phyloP scores from a whole-genome alignment of 2,329 filamentous ascomycete genomes.

The Acrodontium crateriforme region DNA sequence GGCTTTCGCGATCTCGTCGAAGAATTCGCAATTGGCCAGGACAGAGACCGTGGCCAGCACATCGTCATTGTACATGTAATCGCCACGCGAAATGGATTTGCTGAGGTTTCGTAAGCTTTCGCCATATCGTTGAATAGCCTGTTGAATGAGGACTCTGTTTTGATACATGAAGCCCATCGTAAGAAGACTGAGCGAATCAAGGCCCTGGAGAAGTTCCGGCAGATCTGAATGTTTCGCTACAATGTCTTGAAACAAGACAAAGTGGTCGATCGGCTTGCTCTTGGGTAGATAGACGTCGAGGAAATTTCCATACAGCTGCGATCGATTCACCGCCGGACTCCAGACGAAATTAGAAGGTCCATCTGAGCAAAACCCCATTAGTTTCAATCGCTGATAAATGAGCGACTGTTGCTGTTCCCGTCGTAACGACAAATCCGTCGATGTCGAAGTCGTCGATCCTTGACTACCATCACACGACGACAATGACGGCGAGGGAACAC shows the following conservation, averaged over 20 bases:
- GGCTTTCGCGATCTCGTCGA: conserved; percentile 16
- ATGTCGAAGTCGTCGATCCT: conserved; percentile 1
- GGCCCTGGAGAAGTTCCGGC: conserved; percentile 12
- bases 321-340: conserved; percentile 8
- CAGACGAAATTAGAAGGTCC: neutral
- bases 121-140: conserved; percentile 14
- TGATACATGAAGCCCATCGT: conserved; percentile 15
- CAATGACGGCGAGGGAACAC: neutral
- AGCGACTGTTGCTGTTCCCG: neutral
- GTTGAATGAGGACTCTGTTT: conserved; percentile 12
- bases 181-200: conserved; percentile 18
- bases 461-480: too few species aligned
- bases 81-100: conserved; percentile 7
- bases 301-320: conserved; percentile 15
- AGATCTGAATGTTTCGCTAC: conserved; percentile 8
- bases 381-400: too few species aligned
- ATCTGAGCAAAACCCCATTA: too few species aligned
- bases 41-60: conserved; percentile 17
- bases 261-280: conserved; percentile 8
- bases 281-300: conserved; percentile 18
- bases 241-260: conserved; percentile 13
- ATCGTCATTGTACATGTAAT: conserved; percentile 13
- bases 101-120: conserved; percentile 11
- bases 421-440: neutral
- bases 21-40: conserved; percentile 19